A percentile compares a stretch with the other conserved stretches of the same genome.
Evolutionary conservation across 2,329 filamentous ascomycete species (phyloP).

Genomic region (Emergomyces pasteurianus): DNA sequence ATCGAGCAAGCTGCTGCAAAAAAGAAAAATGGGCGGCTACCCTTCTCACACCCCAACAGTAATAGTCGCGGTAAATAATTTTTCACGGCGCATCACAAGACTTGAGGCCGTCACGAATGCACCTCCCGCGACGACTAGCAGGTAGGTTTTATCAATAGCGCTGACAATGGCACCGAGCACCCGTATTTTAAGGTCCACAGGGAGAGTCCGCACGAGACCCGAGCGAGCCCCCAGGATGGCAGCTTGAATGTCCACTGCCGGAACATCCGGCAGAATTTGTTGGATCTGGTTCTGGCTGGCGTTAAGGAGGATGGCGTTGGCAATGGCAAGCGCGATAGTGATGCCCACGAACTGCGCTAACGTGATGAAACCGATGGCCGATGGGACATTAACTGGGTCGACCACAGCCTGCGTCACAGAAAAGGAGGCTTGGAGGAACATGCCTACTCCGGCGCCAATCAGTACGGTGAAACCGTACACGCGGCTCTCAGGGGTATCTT

Average conservation of each 20-base stretch:
- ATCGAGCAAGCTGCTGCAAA: too few species aligned
- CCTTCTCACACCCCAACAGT: neutral
- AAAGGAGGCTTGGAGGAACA: neutral
- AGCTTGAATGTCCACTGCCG: neutral
- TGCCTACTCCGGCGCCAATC: slow-evolving; percentile 26
- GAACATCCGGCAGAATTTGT: neutral
- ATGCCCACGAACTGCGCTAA: neutral
- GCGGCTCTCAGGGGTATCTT: slow-evolving; percentile 8
- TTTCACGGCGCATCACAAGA: neutral
- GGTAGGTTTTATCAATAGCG: neutral
- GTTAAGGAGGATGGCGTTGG: neutral
- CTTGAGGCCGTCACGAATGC: neutral
- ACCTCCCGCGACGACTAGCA: neutral
- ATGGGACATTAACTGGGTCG: neutral
- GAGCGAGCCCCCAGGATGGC: neutral
- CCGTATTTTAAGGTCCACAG: neutral
- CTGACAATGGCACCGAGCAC: neutral
- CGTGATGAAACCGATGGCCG: neutral
- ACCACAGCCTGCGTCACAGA: neutral
- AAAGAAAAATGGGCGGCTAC: neutral
- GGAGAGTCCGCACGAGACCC: neutral
- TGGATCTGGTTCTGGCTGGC: neutral
- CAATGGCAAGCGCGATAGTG: neutral
- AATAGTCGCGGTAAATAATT: neutral
- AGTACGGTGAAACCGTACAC: slow-evolving; percentile 26